Base-by-base conservation (phyloP, 495 filamentous ascomycete species). In the Penicilliopsis zonata region DNA sequence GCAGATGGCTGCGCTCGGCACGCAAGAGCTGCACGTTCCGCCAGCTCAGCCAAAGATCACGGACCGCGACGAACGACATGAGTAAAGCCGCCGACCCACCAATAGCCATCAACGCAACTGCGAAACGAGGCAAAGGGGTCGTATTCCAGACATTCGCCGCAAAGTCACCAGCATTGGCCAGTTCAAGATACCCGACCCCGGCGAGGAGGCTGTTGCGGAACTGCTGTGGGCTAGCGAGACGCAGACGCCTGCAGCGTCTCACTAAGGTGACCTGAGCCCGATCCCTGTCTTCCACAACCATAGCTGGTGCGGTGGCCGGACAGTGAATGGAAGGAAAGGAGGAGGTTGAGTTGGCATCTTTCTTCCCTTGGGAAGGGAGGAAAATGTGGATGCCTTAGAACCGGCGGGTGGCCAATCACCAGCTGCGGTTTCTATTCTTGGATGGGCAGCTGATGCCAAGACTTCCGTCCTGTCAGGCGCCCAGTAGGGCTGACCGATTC, bases 91-190 rank as follows among this genome's bases (percentile, higher is more conserved):
- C 18, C 1, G 57, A 59, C 0, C 63, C 67, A 1, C 67, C 67
- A 9, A 69, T 49, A 7, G 53, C 65, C 66, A 72, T 69, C 4
- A 70, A 41, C 12, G 57, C 52, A 6, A 59, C 47, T 3, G 62
- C 64, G 28, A 60, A 59, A 2, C 29, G 47, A 2, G 67, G 65
- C 2, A 67, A 52, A 0, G 66, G 67, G 19, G 55, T 51, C 15
- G 59, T 30, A 27, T 72, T 72, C 65, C 63, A 72, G 5, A 68
- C 61, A 25, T 72, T 72, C 9, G 67, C 66, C 0, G 67, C 62
- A 25, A 72, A 69, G 38, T 72, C 67, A 2, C 55, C 62, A 0
- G 62, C 65, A 30, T 72, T 72, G 25, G 62, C 63, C 10, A 70
- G 50, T 36, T 72, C 67, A 18, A 72, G 53, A 30, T 57, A 66